phyloP scores from a whole-genome alignment of 1,284 basidiomycete species.

The Trichosporon sp. region DNA sequence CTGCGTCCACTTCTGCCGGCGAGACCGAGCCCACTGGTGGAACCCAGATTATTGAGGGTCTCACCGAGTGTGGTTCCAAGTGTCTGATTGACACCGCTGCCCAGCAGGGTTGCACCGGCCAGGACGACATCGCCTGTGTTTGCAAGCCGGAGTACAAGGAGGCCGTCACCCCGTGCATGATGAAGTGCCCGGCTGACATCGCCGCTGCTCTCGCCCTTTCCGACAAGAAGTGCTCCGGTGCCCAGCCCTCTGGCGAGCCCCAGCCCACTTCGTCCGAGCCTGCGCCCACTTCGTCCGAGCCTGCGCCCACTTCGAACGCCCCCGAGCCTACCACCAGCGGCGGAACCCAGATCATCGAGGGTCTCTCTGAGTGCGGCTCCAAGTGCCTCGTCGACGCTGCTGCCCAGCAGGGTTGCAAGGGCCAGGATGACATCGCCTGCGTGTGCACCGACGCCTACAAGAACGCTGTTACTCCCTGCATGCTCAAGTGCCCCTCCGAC shows the following conservation, averaged over 20 bases:
- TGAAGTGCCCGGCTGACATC: slow-evolving; percentile 5
- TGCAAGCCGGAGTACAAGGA: background rate
- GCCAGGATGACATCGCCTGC: slow-evolving; percentile 3
- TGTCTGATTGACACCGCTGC: background rate
- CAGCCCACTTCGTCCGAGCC: background rate
- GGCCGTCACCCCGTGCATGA: slow-evolving; percentile 1
- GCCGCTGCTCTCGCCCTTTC: slow-evolving; percentile 4
- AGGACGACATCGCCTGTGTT: slow-evolving; percentile 5
- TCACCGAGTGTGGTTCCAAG: background rate
- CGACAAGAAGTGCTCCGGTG: background rate
- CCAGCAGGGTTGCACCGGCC: background rate
- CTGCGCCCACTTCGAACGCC: background rate
- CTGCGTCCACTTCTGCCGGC: background rate
- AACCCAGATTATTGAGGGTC: background rate
- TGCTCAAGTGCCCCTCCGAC: background rate
- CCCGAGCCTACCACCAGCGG: background rate
- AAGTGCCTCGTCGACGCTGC: background rate
- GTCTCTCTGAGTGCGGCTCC: background rate
- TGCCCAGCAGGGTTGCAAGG: background rate
- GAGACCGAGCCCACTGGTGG: background rate
- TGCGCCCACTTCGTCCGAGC: background rate
- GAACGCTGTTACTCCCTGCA: background rate
- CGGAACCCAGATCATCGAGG: background rate
- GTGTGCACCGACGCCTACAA: slow-evolving; percentile 3
- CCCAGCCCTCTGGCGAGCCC: background rate